These are phyloP conservation scores for Plasmodium ovale DNA, from an alignment of 169 alveolate species.

Conservation along the genomic window DNA sequence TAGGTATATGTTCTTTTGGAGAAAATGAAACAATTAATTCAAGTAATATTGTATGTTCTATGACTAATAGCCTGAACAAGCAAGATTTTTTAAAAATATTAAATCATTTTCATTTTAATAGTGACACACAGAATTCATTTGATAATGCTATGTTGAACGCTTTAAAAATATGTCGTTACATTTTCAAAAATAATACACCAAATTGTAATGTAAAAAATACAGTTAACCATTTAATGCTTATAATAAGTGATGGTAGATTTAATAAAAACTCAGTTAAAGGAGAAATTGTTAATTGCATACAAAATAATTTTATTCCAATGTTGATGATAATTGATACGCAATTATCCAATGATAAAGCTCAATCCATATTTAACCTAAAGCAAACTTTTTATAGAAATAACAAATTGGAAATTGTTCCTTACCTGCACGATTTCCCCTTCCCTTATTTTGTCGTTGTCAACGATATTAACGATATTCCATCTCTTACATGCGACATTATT, in stretches of 20 bases:
- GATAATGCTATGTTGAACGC: slow-evolving; percentile 86
- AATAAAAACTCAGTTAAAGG: slow-evolving; percentile 94
- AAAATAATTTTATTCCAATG: slow-evolving; percentile 90
- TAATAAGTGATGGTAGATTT: slow-evolving; percentile 98
- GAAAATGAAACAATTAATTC: slow-evolving; percentile 78
- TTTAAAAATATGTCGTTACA: slow-evolving; percentile 86
- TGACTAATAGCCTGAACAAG: slow-evolving; percentile 61
- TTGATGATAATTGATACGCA: slow-evolving; percentile 91
- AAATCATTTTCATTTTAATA: slow-evolving; percentile 83
- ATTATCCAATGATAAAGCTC: slow-evolving; percentile 77
- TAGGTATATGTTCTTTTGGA: slow-evolving; percentile 87
- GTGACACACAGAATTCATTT: slow-evolving; percentile 84
- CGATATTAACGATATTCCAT: slow-evolving; percentile 88
- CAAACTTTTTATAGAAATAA: slow-evolving; percentile 90
- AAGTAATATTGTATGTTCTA: slow-evolving; percentile 67
- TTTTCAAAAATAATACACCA: slow-evolving; percentile 59
- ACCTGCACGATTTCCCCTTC: slow-evolving; percentile 96
- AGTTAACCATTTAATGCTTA: slow-evolving; percentile 90
- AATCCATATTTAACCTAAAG: slow-evolving; percentile 88
- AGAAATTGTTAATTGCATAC: slow-evolving; percentile 89
- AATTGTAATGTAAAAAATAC: slow-evolving; percentile 71
- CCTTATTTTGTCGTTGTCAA: slow-evolving; percentile 95
- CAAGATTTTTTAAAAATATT: slow-evolving; percentile 77
- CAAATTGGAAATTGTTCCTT: slow-evolving; percentile 90
- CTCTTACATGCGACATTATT: slow-evolving; percentile 87